These are phyloP conservation scores for Pleurotus tuber-regium DNA, from an alignment of 768 basidiomycete species.

Conservation along the genomic window DNA sequence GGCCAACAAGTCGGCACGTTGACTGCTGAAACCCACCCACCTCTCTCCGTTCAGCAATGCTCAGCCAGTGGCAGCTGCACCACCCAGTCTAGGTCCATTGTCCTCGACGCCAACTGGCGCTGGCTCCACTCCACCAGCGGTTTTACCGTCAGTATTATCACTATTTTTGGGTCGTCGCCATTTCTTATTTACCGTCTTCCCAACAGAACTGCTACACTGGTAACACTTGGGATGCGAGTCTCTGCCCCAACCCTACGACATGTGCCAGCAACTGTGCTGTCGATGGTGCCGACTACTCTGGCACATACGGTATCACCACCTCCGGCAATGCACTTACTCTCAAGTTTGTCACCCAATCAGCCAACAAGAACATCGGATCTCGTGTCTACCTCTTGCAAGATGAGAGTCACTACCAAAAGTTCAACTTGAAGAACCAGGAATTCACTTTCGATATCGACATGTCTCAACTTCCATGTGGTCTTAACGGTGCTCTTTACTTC, in stretches of 20 bases:
- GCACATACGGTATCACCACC: conserved; percentile 36
- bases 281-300: conserved; percentile 32
- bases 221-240: conserved; percentile 36
- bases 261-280: conserved; percentile 24
- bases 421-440: conserved; percentile 42
- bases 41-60: conserved; percentile 35
- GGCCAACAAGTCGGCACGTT: conserved; percentile 43
- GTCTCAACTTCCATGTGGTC: conserved; percentile 45
- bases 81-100: conserved; percentile 23
- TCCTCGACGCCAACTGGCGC: conserved; percentile 45
- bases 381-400: conserved; percentile 34
- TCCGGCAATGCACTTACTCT: conserved; percentile 34
- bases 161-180: background rate
- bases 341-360: conserved; percentile 30
- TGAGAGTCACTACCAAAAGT: conserved; percentile 31
- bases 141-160: conserved; percentile 12
- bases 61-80: conserved; percentile 27
- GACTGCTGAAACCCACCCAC: conserved; percentile 40
- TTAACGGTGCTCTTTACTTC: conserved; percentile 49
- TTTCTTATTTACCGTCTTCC: background rate
- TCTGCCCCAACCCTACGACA: conserved; percentile 33
- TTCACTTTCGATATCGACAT: conserved; percentile 52
- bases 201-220: conserved; percentile 31
- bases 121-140: conserved; percentile 30
- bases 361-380: background rate